A percentile compares a stretch with the other conserved stretches of the same genome.
Evolutionary conservation across 2,329 filamentous ascomycete genomes (phyloP).

Genomic region (Trichophyton rubrum): DNA sequence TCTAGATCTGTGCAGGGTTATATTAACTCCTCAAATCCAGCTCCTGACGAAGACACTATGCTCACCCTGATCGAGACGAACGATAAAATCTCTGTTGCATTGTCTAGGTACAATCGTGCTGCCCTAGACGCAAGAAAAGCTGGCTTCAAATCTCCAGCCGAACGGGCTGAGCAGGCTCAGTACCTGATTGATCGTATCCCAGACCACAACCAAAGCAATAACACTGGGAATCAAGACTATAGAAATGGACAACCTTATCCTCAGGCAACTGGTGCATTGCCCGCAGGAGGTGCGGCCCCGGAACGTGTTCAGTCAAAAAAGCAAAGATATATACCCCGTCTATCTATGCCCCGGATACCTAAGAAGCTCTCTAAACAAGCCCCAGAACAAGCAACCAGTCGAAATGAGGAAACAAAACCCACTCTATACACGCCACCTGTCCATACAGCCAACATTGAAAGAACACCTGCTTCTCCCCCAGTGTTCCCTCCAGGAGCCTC

Average conservation of each 20-base stretch:
- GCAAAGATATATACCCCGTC: neutral
- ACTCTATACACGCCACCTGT: neutral
- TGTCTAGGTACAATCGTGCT: constrained; percentile 74
- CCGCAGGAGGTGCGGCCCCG: neutral
- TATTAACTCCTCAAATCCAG: constrained; percentile 65
- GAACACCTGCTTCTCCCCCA: neutral
- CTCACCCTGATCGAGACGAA: constrained; percentile 88
- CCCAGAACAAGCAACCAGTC: neutral
- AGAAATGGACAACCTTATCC: neutral
- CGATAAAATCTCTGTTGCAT: constrained; percentile 70
- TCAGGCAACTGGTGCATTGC: neutral
- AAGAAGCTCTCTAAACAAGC: neutral
- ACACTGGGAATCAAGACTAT: neutral
- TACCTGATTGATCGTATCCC: neutral
- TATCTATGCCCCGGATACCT: neutral
- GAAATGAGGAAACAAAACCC: neutral
- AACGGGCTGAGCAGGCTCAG: neutral
- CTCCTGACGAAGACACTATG: constrained; percentile 87
- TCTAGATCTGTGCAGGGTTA: constrained; percentile 73
- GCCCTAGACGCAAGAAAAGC: constrained; percentile 44
- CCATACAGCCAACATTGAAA: neutral
- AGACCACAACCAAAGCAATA: neutral
- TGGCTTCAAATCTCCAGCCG: neutral
- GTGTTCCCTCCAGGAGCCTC: neutral
- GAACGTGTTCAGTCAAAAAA: neutral